Percentiles rank a stretch among this genome's conserved stretches.
phyloP scores from a whole-genome alignment of 176 grass and related monocot genomes.

The Oryza australiensis region DNA sequence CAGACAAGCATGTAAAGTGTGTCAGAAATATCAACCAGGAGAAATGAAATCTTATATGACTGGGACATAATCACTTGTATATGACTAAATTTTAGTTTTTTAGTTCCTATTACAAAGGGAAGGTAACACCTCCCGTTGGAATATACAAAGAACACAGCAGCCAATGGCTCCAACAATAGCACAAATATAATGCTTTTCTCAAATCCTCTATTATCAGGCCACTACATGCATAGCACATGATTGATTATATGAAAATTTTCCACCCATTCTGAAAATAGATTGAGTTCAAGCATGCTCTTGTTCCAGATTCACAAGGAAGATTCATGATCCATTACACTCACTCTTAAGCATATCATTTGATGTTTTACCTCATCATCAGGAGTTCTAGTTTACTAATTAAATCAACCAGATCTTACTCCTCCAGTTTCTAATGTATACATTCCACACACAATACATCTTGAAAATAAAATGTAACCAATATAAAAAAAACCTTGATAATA shows the following conservation, averaged over 20 bases:
- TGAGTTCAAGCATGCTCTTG: neutral
- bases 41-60: neutral
- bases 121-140: neutral
- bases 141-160: neutral
- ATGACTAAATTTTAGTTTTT: constrained; percentile 12
- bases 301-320: neutral
- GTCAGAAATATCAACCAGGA: constrained; percentile 20
- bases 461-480: neutral
- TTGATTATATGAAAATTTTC: neutral
- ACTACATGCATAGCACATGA: neutral
- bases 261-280: neutral
- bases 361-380: neutral
- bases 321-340: neutral
- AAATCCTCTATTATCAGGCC: neutral
- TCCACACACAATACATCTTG: neutral
- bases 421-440: neutral
- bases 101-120: neutral
- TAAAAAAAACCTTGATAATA: constrained; percentile 4
- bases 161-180: neutral
- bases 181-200: constrained; percentile 2
- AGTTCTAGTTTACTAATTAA: constrained; percentile 3
- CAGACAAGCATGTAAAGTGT: constrained; percentile 17
- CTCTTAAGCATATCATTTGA: neutral
- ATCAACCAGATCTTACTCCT: neutral
- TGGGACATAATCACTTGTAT: neutral